Evolutionary conservation across 225 moss, liverwort and hornwort species (phyloP).

Genomic region (Marchantia polymorpha): DNA sequence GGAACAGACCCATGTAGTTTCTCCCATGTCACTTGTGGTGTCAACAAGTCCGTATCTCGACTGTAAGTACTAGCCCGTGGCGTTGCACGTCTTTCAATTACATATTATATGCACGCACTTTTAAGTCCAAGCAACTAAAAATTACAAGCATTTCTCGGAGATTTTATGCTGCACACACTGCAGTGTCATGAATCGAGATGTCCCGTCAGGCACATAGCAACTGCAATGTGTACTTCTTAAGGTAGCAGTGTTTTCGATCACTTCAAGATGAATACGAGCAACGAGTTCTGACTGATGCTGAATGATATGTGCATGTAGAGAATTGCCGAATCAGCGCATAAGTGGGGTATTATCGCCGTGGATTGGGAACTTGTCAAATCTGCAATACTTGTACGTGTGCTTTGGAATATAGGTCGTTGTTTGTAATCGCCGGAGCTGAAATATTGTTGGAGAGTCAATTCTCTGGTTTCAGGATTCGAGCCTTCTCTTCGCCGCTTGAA

Average conservation of each 20-base stretch:
- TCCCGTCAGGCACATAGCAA: too few relatives aligned
- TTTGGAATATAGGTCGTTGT: background rate
- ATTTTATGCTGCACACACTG: background rate
- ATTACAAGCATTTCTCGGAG: background rate
- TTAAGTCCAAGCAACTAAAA: background rate
- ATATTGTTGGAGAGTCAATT: background rate
- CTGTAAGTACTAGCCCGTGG: conserved; percentile 23
- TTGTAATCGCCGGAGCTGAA: background rate
- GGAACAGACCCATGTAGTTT: conserved; percentile 36
- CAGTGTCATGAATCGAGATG: too few relatives aligned
- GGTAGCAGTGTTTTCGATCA: too few relatives aligned
- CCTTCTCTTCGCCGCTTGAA: background rate
- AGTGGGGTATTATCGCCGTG: conserved; percentile 34
- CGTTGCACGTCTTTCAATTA: too few relatives aligned
- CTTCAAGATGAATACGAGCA: too few relatives aligned
- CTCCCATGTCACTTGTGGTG: conserved; percentile 26
- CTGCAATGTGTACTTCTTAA: too few relatives aligned
- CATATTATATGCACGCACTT: background rate
- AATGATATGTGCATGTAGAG: conserved; percentile 15
- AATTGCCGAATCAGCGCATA: conserved; percentile 31
- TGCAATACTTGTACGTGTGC: conserved; percentile 32
- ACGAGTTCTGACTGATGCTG: background rate
- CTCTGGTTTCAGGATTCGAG: background rate
- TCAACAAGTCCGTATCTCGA: conserved; percentile 36
- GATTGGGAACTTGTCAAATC: conserved; percentile 32